These are phyloP conservation scores for Cladosporium velox DNA, from an alignment of 2,329 filamentous ascomycete species.

Conservation along the genomic window DNA sequence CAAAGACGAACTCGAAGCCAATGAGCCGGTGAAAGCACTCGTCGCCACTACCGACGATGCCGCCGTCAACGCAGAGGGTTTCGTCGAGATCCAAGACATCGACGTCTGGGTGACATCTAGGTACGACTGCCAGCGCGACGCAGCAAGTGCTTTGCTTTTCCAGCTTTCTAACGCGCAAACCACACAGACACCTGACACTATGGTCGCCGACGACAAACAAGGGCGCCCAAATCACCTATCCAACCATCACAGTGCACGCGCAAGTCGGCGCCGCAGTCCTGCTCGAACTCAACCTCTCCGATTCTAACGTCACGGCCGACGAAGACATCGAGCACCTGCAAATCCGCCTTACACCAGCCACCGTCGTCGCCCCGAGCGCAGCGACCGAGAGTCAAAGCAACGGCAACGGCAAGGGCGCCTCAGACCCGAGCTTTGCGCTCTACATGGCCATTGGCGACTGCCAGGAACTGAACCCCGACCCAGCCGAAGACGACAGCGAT, in stretches of 20 bases:
- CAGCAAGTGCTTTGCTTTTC: neutral
- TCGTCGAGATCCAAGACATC: constrained; percentile 33
- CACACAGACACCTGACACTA: constrained; percentile 56
- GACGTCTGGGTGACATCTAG: constrained; percentile 52
- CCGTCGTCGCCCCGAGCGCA: constrained; percentile 15
- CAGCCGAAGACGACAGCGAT: constrained; percentile 50
- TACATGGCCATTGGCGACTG: constrained; percentile 73
- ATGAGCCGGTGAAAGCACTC: constrained; percentile 41
- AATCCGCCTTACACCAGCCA: constrained; percentile 62
- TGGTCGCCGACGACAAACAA: constrained; percentile 60
- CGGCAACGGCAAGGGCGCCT: neutral
- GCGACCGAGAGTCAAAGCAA: neutral
- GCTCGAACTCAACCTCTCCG: constrained; percentile 67
- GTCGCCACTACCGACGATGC: constrained; percentile 53
- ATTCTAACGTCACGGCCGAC: constrained; percentile 59
- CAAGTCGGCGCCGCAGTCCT: constrained; percentile 65
- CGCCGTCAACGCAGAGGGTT: constrained; percentile 28
- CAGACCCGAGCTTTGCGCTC: constrained; percentile 49
- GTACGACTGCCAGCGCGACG: constrained; percentile 32
- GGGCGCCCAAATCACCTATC: constrained; percentile 72
- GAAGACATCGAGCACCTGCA: constrained; percentile 66
- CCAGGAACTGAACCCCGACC: constrained; percentile 75
- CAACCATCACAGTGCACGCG: constrained; percentile 72
- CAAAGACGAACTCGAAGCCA: constrained; percentile 54
- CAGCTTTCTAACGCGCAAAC: constrained; percentile 36